These are phyloP conservation scores for Areca catechu DNA, from an alignment of 176 grass and related monocot genomes.

Conservation along the genomic window DNA sequence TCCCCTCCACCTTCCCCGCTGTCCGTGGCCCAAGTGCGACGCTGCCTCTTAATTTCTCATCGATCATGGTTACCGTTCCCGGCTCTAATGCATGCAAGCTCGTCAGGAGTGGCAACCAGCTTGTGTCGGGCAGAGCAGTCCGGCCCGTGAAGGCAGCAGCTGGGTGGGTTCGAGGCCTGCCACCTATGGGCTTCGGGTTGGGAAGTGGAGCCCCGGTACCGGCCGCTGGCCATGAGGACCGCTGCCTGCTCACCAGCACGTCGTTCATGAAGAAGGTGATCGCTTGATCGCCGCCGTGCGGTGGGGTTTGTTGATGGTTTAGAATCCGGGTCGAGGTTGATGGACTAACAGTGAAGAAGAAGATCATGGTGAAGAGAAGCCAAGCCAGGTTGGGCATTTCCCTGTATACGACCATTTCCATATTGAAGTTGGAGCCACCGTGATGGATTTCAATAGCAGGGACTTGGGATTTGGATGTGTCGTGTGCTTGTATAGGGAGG, in stretches of 20 bases:
- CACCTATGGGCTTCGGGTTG: too few relatives aligned
- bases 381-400: not conserved
- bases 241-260: not conserved
- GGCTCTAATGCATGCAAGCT: constrained; percentile 20
- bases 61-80: constrained; percentile 27
- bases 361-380: constrained; percentile 39
- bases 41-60: constrained; percentile 39
- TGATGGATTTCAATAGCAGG: too few relatives aligned
- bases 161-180: too few relatives aligned
- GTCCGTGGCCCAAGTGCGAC: constrained; percentile 23
- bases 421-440: constrained; percentile 19
- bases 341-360: constrained; percentile 5
- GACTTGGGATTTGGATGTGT: too few relatives aligned
- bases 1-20: constrained; percentile 46
- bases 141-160: not conserved
- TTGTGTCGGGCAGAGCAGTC: constrained; percentile 12
- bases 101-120: constrained; percentile 43
- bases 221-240: too few relatives aligned
- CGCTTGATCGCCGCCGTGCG: constrained; percentile 16
- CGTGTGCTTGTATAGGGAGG: too few relatives aligned
- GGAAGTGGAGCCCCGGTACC: too few relatives aligned
- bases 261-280: constrained; percentile 48
- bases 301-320: not conserved
- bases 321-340: constrained; percentile 16
- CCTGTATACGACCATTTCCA: constrained; percentile 8